phyloP scores from a whole-genome alignment of 2,329 filamentous ascomycete species.

The Neocatenulostroma microsporum region DNA sequence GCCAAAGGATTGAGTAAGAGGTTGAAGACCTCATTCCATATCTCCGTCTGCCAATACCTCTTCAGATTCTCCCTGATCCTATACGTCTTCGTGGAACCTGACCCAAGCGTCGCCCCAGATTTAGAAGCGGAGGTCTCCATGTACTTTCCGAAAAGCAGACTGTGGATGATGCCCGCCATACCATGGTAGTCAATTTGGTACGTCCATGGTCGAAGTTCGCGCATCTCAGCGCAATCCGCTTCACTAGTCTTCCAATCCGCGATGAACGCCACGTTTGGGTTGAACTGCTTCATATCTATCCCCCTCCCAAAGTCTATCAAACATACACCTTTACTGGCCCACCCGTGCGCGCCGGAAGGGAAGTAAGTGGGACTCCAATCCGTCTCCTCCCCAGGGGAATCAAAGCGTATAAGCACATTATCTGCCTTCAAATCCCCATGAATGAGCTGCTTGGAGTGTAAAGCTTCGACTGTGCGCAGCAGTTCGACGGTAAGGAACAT shows the following conservation, averaged over 20 bases:
- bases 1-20: slow-evolving; percentile 73
- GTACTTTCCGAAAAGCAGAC: slow-evolving; percentile 87
- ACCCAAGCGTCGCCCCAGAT: slow-evolving; percentile 45
- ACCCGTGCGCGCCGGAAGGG: slow-evolving; percentile 66
- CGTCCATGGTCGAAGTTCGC: slow-evolving; percentile 89
- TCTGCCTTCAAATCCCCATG: slow-evolving; percentile 95
- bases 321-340: slow-evolving; percentile 69
- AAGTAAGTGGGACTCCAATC: slow-evolving; percentile 59
- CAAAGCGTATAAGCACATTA: slow-evolving; percentile 85
- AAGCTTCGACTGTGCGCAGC: slow-evolving; percentile 76
- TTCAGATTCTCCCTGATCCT: slow-evolving; percentile 76
- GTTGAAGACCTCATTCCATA: slow-evolving; percentile 79
- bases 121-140: slow-evolving; percentile 63
- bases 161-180: slow-evolving; percentile 78
- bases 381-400: slow-evolving; percentile 36
- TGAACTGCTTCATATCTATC: slow-evolving; percentile 87
- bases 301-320: slow-evolving; percentile 93
- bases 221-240: slow-evolving; percentile 91
- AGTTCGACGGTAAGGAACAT: slow-evolving; percentile 97
- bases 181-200: slow-evolving; percentile 97
- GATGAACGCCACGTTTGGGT: slow-evolving; percentile 71
- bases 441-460: slow-evolving; percentile 71
- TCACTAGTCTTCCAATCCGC: slow-evolving; percentile 88
- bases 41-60: slow-evolving; percentile 91
- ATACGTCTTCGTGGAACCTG: slow-evolving; percentile 58